Percentiles rank a stretch among this genome's conserved stretches.
Evolutionary conservation across 2,329 filamentous ascomycete species (phyloP).

Genomic region (Chlorencoelia australis): DNA sequence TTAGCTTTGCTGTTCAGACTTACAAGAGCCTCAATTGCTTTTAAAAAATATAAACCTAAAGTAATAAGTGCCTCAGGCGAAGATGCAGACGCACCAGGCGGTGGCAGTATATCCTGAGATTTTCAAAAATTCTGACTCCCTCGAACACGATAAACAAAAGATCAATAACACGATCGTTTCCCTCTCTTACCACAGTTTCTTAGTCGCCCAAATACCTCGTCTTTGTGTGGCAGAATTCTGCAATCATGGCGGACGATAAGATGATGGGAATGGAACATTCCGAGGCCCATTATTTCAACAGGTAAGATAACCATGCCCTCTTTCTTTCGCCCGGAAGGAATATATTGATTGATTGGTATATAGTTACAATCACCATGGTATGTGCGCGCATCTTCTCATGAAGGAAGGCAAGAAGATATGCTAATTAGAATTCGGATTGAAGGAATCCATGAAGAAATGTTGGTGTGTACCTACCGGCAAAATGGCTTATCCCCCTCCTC

Average conservation of each 20-base stretch:
- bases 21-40: too few relatives aligned
- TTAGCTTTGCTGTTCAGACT: too few relatives aligned
- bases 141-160: too few relatives aligned
- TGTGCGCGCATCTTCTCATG: conserved; percentile 24
- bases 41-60: too few relatives aligned
- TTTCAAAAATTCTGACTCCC: too few relatives aligned
- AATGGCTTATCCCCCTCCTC: conserved; percentile 5
- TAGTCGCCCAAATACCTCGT: too few relatives aligned
- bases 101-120: too few relatives aligned
- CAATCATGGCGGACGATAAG: conserved; percentile 44
- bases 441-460: conserved; percentile 97
- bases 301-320: conserved; percentile 41
- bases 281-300: conserved; percentile 99
- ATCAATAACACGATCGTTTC: too few relatives aligned
- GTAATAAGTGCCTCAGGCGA: too few relatives aligned
- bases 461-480: conserved; percentile 52
- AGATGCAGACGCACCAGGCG: too few relatives aligned
- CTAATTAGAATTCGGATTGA: conserved; percentile 28
- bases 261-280: conserved; percentile 39
- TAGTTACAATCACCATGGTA: conserved; percentile 98
- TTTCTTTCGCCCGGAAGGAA: neutral
- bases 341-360: conserved; percentile 16
- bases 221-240: too few relatives aligned
- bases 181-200: too few relatives aligned
- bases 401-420: conserved; percentile 16